Evolutionary conservation across 306 rosid species (phyloP).

Genomic region (Heteromeles arbutifolia): DNA sequence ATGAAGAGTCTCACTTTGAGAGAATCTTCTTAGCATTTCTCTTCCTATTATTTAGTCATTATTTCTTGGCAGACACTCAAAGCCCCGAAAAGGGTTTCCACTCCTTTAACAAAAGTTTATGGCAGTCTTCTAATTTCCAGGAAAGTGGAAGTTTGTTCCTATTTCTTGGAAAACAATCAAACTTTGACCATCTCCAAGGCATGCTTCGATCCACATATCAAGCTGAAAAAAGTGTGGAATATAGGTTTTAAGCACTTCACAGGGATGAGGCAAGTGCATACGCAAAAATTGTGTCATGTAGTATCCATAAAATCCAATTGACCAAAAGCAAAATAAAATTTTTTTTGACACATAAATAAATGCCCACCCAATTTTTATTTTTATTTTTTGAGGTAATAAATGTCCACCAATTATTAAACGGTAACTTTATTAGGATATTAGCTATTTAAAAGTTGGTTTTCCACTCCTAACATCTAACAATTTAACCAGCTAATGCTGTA

Average conservation of each 20-base stretch:
- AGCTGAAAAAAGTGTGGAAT: background rate
- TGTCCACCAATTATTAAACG: background rate
- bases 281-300: background rate
- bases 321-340: background rate
- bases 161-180: background rate
- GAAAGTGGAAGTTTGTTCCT: background rate
- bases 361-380: too few relatives aligned
- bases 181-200: background rate
- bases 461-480: too few relatives aligned
- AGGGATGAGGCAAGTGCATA: background rate
- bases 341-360: background rate
- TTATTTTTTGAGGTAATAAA: too few relatives aligned
- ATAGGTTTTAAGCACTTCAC: background rate
- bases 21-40: fast-evolving
- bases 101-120: background rate
- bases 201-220: background rate
- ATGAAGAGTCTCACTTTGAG: too few relatives aligned
- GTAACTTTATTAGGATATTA: too few relatives aligned
- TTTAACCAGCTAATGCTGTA: fast-evolving
- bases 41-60: background rate
- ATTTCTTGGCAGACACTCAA: background rate
- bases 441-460: background rate
- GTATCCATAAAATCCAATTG: background rate
- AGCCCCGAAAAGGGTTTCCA: background rate
- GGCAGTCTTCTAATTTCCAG: background rate